phyloP scores from a whole-genome alignment of 2,329 filamentous ascomycete genomes.

The Diaporthe sp. region DNA sequence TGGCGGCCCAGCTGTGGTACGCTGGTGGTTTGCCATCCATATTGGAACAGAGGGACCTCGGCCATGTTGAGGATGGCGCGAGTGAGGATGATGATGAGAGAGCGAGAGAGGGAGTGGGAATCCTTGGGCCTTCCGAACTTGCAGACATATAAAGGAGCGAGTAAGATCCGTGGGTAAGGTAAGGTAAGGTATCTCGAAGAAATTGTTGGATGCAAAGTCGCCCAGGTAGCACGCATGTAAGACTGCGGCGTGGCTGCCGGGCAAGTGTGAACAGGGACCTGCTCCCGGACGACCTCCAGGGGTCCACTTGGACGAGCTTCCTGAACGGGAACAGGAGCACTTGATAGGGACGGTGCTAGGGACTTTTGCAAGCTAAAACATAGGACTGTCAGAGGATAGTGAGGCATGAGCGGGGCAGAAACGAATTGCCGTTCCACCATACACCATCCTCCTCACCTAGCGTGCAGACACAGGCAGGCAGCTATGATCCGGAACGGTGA shows the following conservation, averaged over 20 bases:
- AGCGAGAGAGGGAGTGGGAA: not conserved
- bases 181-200: slow-evolving; percentile 25
- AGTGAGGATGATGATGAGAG: not conserved
- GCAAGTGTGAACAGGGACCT: slow-evolving; percentile 5
- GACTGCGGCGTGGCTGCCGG: slow-evolving; percentile 1
- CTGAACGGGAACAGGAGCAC: slow-evolving; percentile 21
- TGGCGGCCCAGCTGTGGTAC: not conserved
- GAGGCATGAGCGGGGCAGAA: slow-evolving; percentile 1
- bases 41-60: slow-evolving; percentile 23
- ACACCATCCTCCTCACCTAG: slow-evolving; percentile 5
- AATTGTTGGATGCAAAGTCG: not conserved
- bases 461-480: slow-evolving; percentile 7
- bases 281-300: slow-evolving; percentile 9
- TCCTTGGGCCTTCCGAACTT: not conserved
- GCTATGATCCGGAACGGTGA: not conserved
- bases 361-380: slow-evolving; percentile 30
- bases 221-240: slow-evolving; percentile 23
- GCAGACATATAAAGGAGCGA: slow-evolving; percentile 20
- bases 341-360: slow-evolving; percentile 7
- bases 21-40: slow-evolving; percentile 19
- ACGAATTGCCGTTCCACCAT: slow-evolving; percentile 4
- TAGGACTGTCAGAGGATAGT: slow-evolving; percentile 4
- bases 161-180: slow-evolving; percentile 17
- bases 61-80: slow-evolving; percentile 12
- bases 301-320: slow-evolving; percentile 18